Conservation (phyloP, 805 yeast genomes). For the Pichia phayaonensis region DNA sequence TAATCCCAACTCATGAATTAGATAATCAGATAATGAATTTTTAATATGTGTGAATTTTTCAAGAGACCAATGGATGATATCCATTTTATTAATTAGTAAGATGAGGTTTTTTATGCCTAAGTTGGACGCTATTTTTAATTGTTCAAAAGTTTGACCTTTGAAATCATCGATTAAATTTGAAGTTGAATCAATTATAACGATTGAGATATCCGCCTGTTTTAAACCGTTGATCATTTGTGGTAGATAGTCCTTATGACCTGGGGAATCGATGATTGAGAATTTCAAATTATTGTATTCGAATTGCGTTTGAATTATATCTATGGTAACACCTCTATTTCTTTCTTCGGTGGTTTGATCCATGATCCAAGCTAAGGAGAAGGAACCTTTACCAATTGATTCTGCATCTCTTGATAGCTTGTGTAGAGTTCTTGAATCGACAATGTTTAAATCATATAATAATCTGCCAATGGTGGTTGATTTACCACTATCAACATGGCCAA, state of each 20-base stretch:
- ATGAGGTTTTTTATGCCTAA: constrained; percentile 57
- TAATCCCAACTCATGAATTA: constrained; percentile 49
- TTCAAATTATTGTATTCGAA: constrained; percentile 49
- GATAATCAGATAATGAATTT: constrained; percentile 40
- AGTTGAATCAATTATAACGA: constrained; percentile 64
- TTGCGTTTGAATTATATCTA: constrained; percentile 63
- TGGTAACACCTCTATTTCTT: constrained; percentile 68
- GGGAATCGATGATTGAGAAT: constrained; percentile 75
- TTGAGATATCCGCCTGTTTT: constrained; percentile 67
- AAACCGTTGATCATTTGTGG: constrained; percentile 86
- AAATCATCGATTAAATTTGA: constrained; percentile 48
- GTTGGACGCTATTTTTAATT: constrained; percentile 57
- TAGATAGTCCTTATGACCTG: constrained; percentile 76
- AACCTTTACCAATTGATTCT: constrained; percentile 60
- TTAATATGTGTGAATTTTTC: constrained; percentile 44
- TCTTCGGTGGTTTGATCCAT: constrained; percentile 78
- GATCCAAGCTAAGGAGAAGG: constrained; percentile 81
- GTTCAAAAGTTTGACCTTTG: constrained; percentile 76
- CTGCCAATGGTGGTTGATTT: constrained; percentile 77
- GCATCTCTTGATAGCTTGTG: constrained; percentile 59
- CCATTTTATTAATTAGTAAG: constrained; percentile 67
- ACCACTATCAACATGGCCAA: constrained; percentile 85
- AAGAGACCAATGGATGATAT: constrained; percentile 50
- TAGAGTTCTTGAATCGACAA: constrained; percentile 56
- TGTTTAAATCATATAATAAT: constrained; percentile 56